Percentiles rank a stretch among this genome's conserved stretches.
Evolutionary conservation across 495 filamentous ascomycete species (phyloP).

Genomic region (Penicillium canescens): DNA sequence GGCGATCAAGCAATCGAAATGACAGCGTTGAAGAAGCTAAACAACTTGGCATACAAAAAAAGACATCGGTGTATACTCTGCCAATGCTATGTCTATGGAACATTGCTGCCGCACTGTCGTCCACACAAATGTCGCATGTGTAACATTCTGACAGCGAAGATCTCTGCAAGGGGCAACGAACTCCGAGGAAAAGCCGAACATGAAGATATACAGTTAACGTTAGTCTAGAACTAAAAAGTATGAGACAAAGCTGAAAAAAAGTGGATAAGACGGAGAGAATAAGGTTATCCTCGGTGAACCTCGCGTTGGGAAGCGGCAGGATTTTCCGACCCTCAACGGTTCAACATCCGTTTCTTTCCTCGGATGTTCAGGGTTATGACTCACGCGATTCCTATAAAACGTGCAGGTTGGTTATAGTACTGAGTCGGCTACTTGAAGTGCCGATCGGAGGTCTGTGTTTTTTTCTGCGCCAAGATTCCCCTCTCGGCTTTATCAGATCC

Average conservation of each 20-base stretch:
- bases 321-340: constrained; percentile 13
- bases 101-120: too few relatives aligned
- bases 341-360: constrained; percentile 10
- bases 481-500: constrained; percentile 22
- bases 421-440: neutral
- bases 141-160: neutral
- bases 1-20: neutral
- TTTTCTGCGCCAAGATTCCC: constrained; percentile 10
- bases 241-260: neutral
- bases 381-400: neutral
- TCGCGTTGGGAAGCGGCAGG: constrained; percentile 14
- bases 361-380: neutral
- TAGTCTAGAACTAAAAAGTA: neutral
- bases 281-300: constrained; percentile 27
- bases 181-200: neutral
- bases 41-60: too few relatives aligned
- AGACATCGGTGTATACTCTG: too few relatives aligned
- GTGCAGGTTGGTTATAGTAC: too few relatives aligned
- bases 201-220: neutral
- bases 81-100: too few relatives aligned
- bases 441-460: constrained; percentile 1
- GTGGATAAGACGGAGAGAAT: neutral
- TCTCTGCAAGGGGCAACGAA: neutral
- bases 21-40: too few relatives aligned
- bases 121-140: neutral